Evolutionary conservation across 495 filamentous ascomycete species (phyloP), one percentile per base, ranked within the genome.

Genomic region (Aspergillus biplanus): DNA sequence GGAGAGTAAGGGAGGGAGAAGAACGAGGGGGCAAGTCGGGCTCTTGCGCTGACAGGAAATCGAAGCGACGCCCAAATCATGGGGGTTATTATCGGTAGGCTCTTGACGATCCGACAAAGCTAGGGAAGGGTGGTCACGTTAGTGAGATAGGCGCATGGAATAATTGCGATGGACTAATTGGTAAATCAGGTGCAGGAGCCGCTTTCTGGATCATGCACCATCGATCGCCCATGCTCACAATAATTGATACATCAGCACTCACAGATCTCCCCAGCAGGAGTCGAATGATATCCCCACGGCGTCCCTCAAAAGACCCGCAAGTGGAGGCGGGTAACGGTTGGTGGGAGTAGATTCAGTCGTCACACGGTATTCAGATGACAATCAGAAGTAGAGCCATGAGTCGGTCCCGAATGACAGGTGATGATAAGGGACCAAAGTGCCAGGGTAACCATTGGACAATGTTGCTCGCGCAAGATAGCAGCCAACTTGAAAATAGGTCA

Each of bases 231-330:
- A 58, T 33, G 35, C 46, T 48, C 62, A 53, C 37, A 21, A 59
- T 7, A 16, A 59, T 48, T 48, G n/a, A 48, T 48, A 57, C 27
- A 37, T 42, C 34, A 34, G 33, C n/a, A 60, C 63, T 33, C 13
- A 60, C 63, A 60, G 9, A 34, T 65, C 42, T 56, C 52, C 53
- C 46, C 39, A 56, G n/a, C 21, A 57, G 37, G 52, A n/a, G 6
- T 63, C 53, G 33, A 63, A 57, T 63, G 53, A 56, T 50, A 56
- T 63, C 63, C 63, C 63, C 64, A 44, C 64, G 58, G 33, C 58
- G 47, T 54, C 49, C 52, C 62, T 55, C 32, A 11, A 62, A 56
- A 39, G 64, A 66, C 61, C 65, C 65, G 65, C 65, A 67, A 67
- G 65, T 67, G 65, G 65, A 67, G 65, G 65, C 61, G 65, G 48